Evolutionary conservation across 306 rosid genomes (phyloP), one percentile per base, ranked within the genome.

Genomic region (Trifolium repens): DNA sequence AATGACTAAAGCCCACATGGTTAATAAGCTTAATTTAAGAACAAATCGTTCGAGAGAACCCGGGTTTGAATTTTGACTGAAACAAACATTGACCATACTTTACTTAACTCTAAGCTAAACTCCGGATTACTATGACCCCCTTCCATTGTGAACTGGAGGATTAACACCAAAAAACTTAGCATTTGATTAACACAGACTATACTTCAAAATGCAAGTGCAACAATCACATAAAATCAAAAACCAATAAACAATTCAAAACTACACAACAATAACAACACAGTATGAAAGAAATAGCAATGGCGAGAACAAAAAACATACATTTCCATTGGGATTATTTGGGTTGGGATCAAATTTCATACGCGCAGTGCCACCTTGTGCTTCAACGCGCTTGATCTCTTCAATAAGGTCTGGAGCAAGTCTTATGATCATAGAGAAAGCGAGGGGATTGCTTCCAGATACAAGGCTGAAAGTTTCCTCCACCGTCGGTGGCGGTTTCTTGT

Each of bases 351-450:
- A 94, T 77, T 94, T 94, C 84, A 94, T 84, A 34, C 93, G 85
- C 40, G 99, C 86, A 72, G 84, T 84, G 24, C 96, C 97, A 43
- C 91, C 97, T 52, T 84, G 91, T 52, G 93, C 85, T 75, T 94
- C 99, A 59, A 86, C 85, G 75, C 99, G 99, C 87, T 79, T 92
- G 96, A 94, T 92, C 92, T 92, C 97, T 22, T 94, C 97, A 11
- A 90, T 90, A 80, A 92, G 86, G 82, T 92, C 90, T 2, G 99
- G 99, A 7, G 88, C 92, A 37, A 94, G 79, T 34, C 88, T 80
- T 67, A 94, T 94, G 73, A 92, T 90, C 96, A 92, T 89, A 8
- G 89, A 85, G 82, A 91, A 94, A 9, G 93, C 90, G n/a, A 83
- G 85, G 2, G 99, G 86, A 60, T 91, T 83, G 43, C 44, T 84